These are phyloP conservation scores for Trichomonas gallinae DNA, from an alignment of 208 protist genomes.

Conservation along the genomic window DNA sequence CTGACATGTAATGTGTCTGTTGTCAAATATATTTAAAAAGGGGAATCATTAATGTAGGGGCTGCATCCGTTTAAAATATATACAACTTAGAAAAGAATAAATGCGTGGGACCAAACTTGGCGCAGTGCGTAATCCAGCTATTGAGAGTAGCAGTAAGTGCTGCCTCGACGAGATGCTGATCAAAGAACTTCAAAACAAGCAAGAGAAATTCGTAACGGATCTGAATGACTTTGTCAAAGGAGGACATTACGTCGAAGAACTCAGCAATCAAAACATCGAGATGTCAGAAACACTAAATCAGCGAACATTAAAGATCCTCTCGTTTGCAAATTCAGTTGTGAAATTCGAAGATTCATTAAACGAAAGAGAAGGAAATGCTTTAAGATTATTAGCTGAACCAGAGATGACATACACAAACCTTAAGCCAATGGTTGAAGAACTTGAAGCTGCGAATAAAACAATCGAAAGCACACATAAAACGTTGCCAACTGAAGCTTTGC, in stretches of 20 bases:
- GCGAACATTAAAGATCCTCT: not conserved
- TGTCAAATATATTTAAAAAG: too few species aligned
- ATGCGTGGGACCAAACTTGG: not conserved
- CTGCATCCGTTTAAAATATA: not conserved
- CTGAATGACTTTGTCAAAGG: not conserved
- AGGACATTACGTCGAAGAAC: not conserved
- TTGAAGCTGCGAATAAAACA: not conserved
- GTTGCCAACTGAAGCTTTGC: not conserved
- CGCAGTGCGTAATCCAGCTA: not conserved
- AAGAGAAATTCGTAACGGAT: not conserved
- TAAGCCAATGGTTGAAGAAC: not conserved
- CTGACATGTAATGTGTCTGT: too few species aligned
- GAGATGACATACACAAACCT: not conserved
- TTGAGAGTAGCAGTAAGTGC: not conserved
- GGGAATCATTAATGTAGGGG: too few species aligned
- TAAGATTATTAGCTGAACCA: not conserved
- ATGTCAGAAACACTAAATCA: not conserved
- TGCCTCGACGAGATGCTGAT: not conserved
- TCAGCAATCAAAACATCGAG: not conserved
- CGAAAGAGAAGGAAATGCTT: not conserved
- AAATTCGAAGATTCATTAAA: not conserved
- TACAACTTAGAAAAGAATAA: too few species aligned
- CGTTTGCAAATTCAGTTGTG: not conserved
- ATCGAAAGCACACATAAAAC: not conserved
- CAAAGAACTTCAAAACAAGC: not conserved